Base-by-base conservation (phyloP, 176 grass and related monocot genomes). In the Bonia amplexicaulis region DNA sequence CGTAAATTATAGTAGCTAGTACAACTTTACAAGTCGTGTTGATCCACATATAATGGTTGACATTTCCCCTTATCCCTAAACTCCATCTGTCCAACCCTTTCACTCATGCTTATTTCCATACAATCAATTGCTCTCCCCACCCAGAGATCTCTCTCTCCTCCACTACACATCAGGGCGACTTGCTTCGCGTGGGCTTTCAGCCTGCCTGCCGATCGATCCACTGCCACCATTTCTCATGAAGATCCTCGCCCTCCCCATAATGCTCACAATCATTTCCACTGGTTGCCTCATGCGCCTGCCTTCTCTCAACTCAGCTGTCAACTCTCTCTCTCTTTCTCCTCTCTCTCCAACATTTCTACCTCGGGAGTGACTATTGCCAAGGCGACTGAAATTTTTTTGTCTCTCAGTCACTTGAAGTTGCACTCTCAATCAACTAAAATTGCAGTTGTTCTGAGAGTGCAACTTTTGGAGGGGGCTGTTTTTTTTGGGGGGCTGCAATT, bases 191-290 rank as follows among this genome's bases (percentile, higher is more conserved):
- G 69, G 41, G 8, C 58, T 65, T 20, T 8, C 53, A 7, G 19
- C 7, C 52, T 19, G 53, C 53, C 49, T 19, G 44, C 44, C 10
- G 44, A 46, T 46, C 49, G 15, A 17, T 52, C 68, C 68, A 22
- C 57, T 41, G 8, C 61, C 76, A 54, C 66, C 76, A 55, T 19
- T 62, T 71, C 67, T 79, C 57, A 26, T 52, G 29, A 80, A 73
- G 67, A 80, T 80, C 44, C 69, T 44, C 83, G 22, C 55, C 8
- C 54, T 5, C 47, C 23, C 53, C 78, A 81, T 67, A 80, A 80
- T 85, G 76, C 82, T 52, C 76, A 58, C 62, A 89, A 85, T 85
- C 52, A 89, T 89, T 70, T 76, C 55, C 70, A 63, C 53, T 76
- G 23, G 69, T 69, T 60, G 76, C 77, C 77, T 85, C 70, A 66